Evolutionary conservation across 2,329 filamentous ascomycete genomes (phyloP).

Genomic region (Metarhizium anisopliae): DNA sequence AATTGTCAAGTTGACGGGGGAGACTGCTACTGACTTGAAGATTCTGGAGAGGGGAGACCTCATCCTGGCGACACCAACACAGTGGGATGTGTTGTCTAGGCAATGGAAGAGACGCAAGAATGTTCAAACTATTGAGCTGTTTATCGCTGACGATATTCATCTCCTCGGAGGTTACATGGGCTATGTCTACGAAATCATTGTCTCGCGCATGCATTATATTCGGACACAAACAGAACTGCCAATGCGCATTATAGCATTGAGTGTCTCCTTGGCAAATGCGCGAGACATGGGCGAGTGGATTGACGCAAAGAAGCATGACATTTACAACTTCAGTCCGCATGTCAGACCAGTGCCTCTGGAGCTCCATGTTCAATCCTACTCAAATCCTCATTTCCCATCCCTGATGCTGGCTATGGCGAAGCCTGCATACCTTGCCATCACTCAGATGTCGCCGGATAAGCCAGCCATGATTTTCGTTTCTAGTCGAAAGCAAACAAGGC

Average conservation of each 20-base stretch:
- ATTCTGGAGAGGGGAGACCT: conserved; percentile 80
- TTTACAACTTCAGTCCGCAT: conserved; percentile 96
- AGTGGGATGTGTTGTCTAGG: conserved; percentile 93
- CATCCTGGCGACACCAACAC: conserved; percentile 81
- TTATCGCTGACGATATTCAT: conserved; percentile 93
- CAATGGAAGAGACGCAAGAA: conserved; percentile 98
- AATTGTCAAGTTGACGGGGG: conserved; percentile 87
- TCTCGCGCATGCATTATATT: conserved; percentile 98
- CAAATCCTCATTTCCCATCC: conserved; percentile 92
- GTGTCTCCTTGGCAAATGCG: conserved; percentile 87
- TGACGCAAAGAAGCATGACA: conserved; percentile 93
- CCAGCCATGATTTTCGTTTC: conserved; percentile 89
- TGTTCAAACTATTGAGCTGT: conserved; percentile 78
- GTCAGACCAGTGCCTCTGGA: conserved; percentile 83
- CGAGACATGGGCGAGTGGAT: conserved; percentile 97
- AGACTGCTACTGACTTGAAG: conserved; percentile 84
- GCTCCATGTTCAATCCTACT: conserved; percentile 90
- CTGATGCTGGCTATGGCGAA: conserved; percentile 98
- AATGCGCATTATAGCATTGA: conserved; percentile 80
- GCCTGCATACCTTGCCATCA: conserved; percentile 81
- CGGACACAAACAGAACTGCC: conserved; percentile 76
- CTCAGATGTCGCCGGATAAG: conserved; percentile 80
- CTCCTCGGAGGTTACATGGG: conserved; percentile 80
- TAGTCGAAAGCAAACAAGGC: conserved; percentile 83
- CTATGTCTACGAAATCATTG: conserved; percentile 89